Conservation (phyloP, 805 yeast genomes). For the Metschnikowia proteae region DNA sequence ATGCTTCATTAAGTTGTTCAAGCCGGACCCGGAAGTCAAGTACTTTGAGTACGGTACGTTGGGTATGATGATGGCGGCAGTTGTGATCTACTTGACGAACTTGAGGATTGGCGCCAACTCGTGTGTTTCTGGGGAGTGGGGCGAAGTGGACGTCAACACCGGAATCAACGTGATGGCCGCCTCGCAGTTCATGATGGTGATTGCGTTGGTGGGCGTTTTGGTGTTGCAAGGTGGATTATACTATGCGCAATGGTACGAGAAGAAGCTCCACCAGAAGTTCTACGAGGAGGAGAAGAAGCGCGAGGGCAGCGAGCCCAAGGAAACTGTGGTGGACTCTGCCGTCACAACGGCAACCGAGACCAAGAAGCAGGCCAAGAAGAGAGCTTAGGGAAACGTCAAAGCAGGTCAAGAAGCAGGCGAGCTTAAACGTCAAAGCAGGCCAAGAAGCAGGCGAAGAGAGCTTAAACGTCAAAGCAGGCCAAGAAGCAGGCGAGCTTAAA, state of each 20-base stretch:
- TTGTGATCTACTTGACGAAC: conserved; percentile 82
- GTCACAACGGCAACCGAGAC: conserved; percentile 8
- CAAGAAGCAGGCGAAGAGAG: background rate
- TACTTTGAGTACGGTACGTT: conserved; percentile 88
- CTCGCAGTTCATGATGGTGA: conserved; percentile 68
- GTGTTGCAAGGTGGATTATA: conserved; percentile 84
- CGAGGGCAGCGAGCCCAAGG: conserved; percentile 1
- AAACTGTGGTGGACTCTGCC: background rate
- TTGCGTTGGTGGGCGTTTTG: conserved; percentile 73
- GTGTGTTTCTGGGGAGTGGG: conserved; percentile 77
- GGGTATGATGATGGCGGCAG: conserved; percentile 64
- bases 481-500: background rate
- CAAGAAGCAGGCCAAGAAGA: conserved; percentile 18
- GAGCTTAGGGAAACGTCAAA: conserved; percentile 2
- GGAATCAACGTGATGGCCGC: conserved; percentile 94
- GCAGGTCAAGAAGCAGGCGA: background rate
- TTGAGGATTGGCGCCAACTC: conserved; percentile 75
- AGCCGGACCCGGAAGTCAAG: conserved; percentile 81
- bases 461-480: background rate
- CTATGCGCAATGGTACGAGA: conserved; percentile 70
- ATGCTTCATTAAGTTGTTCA: conserved; percentile 70
- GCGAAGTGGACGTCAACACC: conserved; percentile 81
- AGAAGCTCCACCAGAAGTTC: conserved; percentile 31
- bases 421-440: background rate
- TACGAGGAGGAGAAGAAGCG: conserved; percentile 11